These are phyloP conservation scores for Gentiana macrophylla DNA, from an alignment of 257 asterid genomes.

Conservation along the genomic window DNA sequence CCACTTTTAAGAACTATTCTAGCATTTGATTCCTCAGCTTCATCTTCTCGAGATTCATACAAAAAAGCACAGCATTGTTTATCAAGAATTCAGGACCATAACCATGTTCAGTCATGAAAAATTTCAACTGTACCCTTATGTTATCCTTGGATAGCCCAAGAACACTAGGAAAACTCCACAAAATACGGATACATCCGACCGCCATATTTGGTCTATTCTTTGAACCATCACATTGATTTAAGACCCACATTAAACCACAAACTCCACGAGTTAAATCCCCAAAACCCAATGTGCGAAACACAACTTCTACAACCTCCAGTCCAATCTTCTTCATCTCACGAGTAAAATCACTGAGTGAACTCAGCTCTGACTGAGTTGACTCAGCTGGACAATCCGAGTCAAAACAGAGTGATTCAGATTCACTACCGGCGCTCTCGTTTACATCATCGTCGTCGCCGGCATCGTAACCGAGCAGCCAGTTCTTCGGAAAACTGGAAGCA, in stretches of 20 bases:
- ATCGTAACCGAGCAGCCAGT: conserved; percentile 64
- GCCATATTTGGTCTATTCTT: conserved; percentile 12
- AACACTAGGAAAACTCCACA: not conserved
- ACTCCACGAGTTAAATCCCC: conserved; percentile 31
- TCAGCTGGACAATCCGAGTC: conserved; percentile 27
- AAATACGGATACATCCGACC: conserved; percentile 51
- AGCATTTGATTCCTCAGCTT: conserved; percentile 9
- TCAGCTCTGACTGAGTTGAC: conserved; percentile 24
- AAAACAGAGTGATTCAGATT: conserved; percentile 39
- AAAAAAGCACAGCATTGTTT: not conserved
- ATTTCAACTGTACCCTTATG: conserved; percentile 3
- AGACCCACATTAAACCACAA: conserved; percentile 51
- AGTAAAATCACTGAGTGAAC: conserved; percentile 30
- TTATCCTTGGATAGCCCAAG: conserved; percentile 3
- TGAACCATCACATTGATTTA: not conserved
- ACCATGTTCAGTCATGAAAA: conserved; percentile 8
- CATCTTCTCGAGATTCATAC: conserved; percentile 9
- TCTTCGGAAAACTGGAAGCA: conserved; percentile 25
- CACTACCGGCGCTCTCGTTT: conserved; percentile 5
- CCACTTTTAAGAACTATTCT: no score
- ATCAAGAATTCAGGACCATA: conserved; percentile 8
- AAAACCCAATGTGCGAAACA: conserved; percentile 43
- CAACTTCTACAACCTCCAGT: conserved; percentile 30
- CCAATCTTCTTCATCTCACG: conserved; percentile 51
- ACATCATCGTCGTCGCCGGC: conserved; percentile 17